Conservation (phyloP, 352 stramenopile genomes). For the Globisporangium radiosum region DNA sequence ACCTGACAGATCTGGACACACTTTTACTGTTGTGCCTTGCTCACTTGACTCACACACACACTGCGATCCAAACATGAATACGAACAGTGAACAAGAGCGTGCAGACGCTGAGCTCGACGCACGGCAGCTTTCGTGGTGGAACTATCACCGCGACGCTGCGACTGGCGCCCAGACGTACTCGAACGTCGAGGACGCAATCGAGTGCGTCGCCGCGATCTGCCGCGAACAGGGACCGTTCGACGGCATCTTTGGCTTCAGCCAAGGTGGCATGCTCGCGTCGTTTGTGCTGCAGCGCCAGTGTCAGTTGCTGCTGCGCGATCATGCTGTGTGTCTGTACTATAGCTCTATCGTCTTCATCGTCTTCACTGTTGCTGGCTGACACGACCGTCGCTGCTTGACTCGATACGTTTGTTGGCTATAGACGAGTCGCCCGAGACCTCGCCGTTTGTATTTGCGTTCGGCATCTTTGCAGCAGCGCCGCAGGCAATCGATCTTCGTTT, state of each 20-base stretch:
- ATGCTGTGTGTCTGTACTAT: too few relatives aligned
- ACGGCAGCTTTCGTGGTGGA: slow-evolving; percentile 77
- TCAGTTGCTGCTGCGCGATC: slow-evolving; percentile 15
- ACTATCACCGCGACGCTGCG: slow-evolving; percentile 41
- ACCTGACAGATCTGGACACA: slow-evolving; percentile 1
- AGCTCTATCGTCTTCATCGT: neutral
- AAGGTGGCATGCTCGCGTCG: slow-evolving; percentile 64
- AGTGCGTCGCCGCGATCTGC: slow-evolving; percentile 56
- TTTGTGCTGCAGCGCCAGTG: slow-evolving; percentile 68
- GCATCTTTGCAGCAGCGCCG: slow-evolving; percentile 63
- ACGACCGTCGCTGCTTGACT: too few relatives aligned
- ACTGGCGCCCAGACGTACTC: slow-evolving; percentile 35
- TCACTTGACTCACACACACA: neutral
- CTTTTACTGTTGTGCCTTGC: neutral
- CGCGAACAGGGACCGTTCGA: slow-evolving; percentile 74
- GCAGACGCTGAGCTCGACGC: slow-evolving; percentile 15
- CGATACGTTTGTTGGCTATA: neutral
- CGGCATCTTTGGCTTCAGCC: slow-evolving; percentile 82
- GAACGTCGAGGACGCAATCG: slow-evolving; percentile 54
- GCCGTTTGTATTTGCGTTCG: slow-evolving; percentile 62
- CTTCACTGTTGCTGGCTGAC: neutral
- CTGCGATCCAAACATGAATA: neutral
- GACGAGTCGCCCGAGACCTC: slow-evolving; percentile 32
- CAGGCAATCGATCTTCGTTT: slow-evolving; percentile 36
- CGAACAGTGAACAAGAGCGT: neutral